phyloP scores from a whole-genome alignment of 139 green algal species.

The Chlorella sp. region DNA sequence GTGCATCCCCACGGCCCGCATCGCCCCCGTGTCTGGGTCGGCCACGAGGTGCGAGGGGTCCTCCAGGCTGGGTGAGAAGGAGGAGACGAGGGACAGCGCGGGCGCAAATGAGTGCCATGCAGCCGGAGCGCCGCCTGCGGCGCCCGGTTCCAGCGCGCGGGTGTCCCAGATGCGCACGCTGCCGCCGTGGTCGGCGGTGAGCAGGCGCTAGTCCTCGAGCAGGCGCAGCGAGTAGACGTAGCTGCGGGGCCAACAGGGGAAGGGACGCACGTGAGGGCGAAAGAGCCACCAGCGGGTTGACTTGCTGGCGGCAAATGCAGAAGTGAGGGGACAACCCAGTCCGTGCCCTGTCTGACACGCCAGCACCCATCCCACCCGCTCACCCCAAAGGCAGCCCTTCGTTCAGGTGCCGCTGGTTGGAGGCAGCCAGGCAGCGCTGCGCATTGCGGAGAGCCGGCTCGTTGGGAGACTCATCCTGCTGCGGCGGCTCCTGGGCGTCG shows the following conservation, averaged over 20 bases:
- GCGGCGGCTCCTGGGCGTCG: not conserved
- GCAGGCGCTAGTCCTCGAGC: not conserved
- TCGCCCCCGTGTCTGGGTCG: not conserved
- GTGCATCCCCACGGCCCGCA: conserved; percentile 18
- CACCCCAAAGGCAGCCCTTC: conserved; percentile 9
- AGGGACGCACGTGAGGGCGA: not conserved
- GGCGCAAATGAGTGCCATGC: not conserved
- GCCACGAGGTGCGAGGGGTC: not conserved
- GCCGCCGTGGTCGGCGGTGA: conserved; percentile 8
- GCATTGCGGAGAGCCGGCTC: not conserved
- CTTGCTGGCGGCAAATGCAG: not conserved
- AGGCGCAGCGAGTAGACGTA: conserved; percentile 5
- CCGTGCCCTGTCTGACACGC: not conserved
- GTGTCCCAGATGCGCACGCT: conserved; percentile 12
- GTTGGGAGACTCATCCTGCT: not conserved
- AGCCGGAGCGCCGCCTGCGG: not conserved
- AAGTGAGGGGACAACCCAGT: not conserved
- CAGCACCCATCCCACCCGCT: not conserved
- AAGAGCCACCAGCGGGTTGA: not conserved
- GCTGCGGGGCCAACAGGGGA: not conserved
- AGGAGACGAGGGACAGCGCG: not conserved
- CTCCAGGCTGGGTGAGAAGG: conserved; percentile 4
- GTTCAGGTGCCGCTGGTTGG: conserved; percentile 1
- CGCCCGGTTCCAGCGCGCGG: not conserved
- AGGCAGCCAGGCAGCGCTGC: not conserved